Base-by-base conservation (phyloP, 495 filamentous ascomycete genomes). In the Tuber magnatum region DNA sequence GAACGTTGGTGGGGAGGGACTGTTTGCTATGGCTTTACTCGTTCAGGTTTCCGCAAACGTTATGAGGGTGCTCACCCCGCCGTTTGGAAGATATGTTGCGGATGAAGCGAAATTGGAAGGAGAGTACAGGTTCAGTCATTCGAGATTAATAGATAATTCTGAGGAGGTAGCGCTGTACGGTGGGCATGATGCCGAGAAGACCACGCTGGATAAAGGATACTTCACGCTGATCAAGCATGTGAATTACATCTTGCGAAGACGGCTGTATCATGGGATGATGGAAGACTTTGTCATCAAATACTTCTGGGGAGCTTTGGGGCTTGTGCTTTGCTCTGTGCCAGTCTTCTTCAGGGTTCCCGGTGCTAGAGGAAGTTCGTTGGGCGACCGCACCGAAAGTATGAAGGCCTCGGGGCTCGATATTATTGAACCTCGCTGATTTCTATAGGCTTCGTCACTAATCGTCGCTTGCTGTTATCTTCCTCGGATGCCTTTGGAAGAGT, bases 241-340 rank as follows among this genome's bases (percentile, higher is more conserved):
- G 82, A 99, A 99, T 82, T 93, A 95, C 80, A 97, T 97, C 79
- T 85, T 99, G 61, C 87, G 94, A 46, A 86, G 93, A 74, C 88
- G 95, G 41, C 90, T 99, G 79, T 98, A 97, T 82, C 93, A 99
- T 81, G 94, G 93, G 20, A 90, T 99, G 77, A 97, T 98, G 95
- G 96, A 99, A 82, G 95, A 99, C 83, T 99, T 97, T 85, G 92
- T 98, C 22, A 94, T 98, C 81, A 99, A 99, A 85, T 99, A 99
- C 81, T 95, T 97, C 86, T 99, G 95, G 95, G 96, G 96, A 72
- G 95, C 95, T 7, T 79, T 99, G 69, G 95, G 95, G 9, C 87
- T 98, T 80, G 84, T 96, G 77, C 90, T 99, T n/a, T 98, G 96
- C 86, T 94, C 93, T 81, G 89, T 97, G 5, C 95, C 95, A 1